Evolutionary conservation across 768 basidiomycete genomes (phyloP).

Genomic region (Leucosporidium scottii): DNA sequence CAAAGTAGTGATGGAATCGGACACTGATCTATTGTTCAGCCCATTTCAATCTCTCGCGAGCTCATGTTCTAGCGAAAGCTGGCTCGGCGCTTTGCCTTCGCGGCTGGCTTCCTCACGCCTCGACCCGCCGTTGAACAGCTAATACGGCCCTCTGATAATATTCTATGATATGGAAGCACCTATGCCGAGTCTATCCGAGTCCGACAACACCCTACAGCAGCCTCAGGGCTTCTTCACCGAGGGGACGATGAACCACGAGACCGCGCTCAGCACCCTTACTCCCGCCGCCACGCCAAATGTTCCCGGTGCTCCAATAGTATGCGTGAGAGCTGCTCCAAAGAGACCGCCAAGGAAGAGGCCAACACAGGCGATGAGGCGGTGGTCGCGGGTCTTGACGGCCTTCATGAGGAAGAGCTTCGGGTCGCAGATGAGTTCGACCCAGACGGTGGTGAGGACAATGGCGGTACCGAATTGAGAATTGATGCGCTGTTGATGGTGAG

Average conservation of each 20-base stretch:
- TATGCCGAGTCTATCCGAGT: no score
- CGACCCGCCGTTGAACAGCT: not conserved
- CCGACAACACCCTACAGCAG: no score
- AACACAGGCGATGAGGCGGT: slow-evolving; percentile 56
- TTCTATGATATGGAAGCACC: no score
- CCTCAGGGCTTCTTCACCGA: no score
- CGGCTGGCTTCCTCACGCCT: not conserved
- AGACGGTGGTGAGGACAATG: slow-evolving; percentile 52
- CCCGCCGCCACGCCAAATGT: not conserved
- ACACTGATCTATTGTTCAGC: no score
- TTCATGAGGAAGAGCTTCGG: slow-evolving; percentile 61
- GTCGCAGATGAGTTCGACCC: slow-evolving; percentile 81
- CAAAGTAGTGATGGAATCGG: no score
- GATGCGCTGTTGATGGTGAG: slow-evolving; percentile 8
- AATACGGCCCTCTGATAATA: no score
- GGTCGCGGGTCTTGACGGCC: slow-evolving; percentile 58
- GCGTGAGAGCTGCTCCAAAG: not conserved
- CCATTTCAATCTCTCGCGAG: no score
- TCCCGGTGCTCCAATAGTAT: not conserved
- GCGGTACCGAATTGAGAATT: slow-evolving; percentile 32
- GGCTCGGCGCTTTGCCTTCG: not conserved
- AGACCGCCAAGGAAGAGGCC: slow-evolving; percentile 71
- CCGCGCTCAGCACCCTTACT: not conserved
- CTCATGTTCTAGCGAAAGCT: no score
- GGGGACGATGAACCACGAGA: not conserved